Conservation (phyloP, 257 asterid genomes). For the Solanum lycopersicoides region DNA sequence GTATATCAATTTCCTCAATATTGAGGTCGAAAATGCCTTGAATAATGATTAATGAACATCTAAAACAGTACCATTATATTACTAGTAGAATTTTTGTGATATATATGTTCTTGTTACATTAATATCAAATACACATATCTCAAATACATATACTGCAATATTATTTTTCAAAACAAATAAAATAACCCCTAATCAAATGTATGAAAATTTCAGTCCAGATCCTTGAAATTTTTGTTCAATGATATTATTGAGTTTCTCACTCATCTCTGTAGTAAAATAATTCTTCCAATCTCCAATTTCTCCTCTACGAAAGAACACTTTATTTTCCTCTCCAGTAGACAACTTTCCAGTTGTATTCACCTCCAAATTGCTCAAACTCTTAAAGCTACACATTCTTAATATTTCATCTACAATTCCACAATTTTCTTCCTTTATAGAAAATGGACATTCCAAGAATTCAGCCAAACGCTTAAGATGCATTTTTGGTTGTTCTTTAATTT, state of each 20-base stretch:
- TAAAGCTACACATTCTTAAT: no score
- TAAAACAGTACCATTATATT: not conserved
- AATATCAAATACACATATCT: no score
- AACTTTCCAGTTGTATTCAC: not conserved
- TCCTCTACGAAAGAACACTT: not conserved
- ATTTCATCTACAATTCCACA: no score
- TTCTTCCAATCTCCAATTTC: constrained; percentile 3
- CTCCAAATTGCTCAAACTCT: no score
- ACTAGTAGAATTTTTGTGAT: no score
- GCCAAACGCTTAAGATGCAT: not conserved
- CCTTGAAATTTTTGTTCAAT: not conserved
- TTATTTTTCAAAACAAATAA: no score
- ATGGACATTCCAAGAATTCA: not conserved
- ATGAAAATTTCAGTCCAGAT: not conserved
- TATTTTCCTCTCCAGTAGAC: not conserved
- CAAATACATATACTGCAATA: no score
- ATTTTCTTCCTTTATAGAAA: not conserved
- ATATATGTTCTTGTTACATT: not conserved
- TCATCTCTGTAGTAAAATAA: not conserved
- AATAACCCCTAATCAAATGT: not conserved
- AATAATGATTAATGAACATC: not conserved
- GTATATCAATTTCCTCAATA: no score
- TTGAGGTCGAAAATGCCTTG: no score
- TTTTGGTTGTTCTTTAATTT: not conserved
- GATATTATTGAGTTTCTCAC: not conserved